These are phyloP conservation scores for Fusarium irregulare DNA, from an alignment of 2,329 filamentous ascomycete genomes.

Conservation along the genomic window DNA sequence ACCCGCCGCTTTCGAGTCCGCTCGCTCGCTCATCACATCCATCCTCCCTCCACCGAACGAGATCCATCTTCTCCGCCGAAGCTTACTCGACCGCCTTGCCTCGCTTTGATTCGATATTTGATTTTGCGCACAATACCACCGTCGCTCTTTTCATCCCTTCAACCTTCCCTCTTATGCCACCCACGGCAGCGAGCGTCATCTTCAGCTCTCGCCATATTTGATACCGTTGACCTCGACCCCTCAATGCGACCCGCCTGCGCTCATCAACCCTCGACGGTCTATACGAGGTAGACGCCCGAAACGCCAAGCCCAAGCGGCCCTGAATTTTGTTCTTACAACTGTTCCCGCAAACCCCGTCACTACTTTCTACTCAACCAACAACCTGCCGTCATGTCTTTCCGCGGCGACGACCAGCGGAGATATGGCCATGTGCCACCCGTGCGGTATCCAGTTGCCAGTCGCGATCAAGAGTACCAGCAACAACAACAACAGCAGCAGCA, in stretches of 20 bases:
- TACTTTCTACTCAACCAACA: constrained; percentile 10
- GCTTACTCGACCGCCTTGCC: constrained; percentile 32
- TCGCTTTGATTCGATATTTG: constrained; percentile 17
- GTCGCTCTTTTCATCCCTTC: constrained; percentile 26
- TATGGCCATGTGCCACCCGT: constrained; percentile 75
- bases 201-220: constrained; percentile 2
- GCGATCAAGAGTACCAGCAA: constrained; percentile 49
- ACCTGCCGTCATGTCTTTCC: constrained; percentile 67
- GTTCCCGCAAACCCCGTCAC: constrained; percentile 19
- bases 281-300: constrained; percentile 44
- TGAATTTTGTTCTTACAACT: constrained; percentile 30
- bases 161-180: background rate
- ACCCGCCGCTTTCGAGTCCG: constrained; percentile 43
- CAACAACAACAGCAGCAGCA: constrained; percentile 47
- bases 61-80: constrained; percentile 42
- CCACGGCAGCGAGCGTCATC: constrained; percentile 17
- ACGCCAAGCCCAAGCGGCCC: constrained; percentile 42
- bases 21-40: constrained; percentile 21
- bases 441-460: constrained; percentile 67
- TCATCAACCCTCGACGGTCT: constrained; percentile 39
- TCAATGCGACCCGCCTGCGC: constrained; percentile 44
- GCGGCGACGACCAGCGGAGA: constrained; percentile 70
- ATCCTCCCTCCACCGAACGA: constrained; percentile 20
- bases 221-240: constrained; percentile 29
- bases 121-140: constrained; percentile 26